Conservation (phyloP, 441 rosid genomes). For the Raphanus hybrid region DNA sequence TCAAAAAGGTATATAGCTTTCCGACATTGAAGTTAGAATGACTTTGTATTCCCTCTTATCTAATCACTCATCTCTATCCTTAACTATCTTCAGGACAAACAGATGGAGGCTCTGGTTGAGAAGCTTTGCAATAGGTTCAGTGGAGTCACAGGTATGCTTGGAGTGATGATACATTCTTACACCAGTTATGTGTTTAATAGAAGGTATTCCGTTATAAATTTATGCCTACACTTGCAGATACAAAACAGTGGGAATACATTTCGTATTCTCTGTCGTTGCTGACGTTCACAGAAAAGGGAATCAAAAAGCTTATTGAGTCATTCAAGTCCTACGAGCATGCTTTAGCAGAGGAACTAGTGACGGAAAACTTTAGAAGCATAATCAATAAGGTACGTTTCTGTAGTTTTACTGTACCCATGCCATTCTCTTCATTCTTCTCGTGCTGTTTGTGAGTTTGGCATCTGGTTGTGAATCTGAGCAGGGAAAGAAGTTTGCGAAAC, state of each 20-base stretch:
- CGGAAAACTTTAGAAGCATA: conserved; percentile 90
- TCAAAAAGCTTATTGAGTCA: conserved; percentile 86
- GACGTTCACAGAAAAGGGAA: conserved; percentile 94
- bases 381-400: conserved; percentile 76
- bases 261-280: conserved; percentile 96
- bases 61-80: conserved; percentile 29
- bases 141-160: conserved; percentile 83
- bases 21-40: conserved; percentile 18
- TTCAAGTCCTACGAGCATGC: conserved; percentile 90
- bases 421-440: conserved; percentile 13
- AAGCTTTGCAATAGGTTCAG: conserved; percentile 97
- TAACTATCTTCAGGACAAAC: conserved; percentile 73
- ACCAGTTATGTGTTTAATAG: conserved; percentile 12
- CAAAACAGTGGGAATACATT: conserved; percentile 89
- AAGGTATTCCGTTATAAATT: conserved; percentile 22
- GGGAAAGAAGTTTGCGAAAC: conserved; percentile 96
- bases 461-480: conserved; percentile 49
- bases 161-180: conserved; percentile 3
- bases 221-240: conserved; percentile 62
- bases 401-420: conserved; percentile 15
- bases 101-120: conserved; percentile 98
- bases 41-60: conserved; percentile 23
- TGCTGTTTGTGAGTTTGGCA: conserved; percentile 25
- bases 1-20: conserved; percentile 72
- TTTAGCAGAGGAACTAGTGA: conserved; percentile 80